Evolutionary conservation across 1,284 basidiomycete genomes (phyloP).

Genomic region (Wallemia mellicola): DNA sequence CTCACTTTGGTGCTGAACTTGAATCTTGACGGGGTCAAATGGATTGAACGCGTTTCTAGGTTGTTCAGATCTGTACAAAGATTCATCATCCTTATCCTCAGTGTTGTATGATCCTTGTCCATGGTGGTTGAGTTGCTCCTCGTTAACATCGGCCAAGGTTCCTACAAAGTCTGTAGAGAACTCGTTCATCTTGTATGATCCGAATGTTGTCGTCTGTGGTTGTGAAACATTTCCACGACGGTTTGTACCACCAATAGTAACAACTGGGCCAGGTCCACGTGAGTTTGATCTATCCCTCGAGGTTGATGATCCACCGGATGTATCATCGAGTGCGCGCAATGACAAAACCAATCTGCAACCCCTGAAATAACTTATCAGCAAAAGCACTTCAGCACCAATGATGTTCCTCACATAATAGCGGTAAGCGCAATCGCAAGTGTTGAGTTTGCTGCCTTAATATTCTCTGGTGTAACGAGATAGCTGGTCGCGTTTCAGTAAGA

Average conservation of each 20-base stretch:
- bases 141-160: not conserved
- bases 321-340: not conserved
- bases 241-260: not conserved
- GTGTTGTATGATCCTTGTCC: not conserved
- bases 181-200: not conserved
- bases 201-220: not conserved
- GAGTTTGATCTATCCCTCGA: not conserved
- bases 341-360: not conserved
- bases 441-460: not conserved
- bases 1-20: not conserved
- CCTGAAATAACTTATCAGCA: not conserved
- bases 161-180: not conserved
- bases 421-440: not conserved
- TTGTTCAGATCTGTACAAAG: not conserved
- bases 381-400: not conserved
- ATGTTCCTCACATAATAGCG: not conserved
- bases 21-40: not conserved
- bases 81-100: not conserved
- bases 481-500: too few relatives aligned
- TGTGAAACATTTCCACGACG: not conserved
- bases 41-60: not conserved
- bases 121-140: not conserved
- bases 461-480: not conserved
- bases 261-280: not conserved
- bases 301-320: not conserved